phyloP scores from a whole-genome alignment of 352 stramenopile genomes.

The Phytopythium kandeliae region DNA sequence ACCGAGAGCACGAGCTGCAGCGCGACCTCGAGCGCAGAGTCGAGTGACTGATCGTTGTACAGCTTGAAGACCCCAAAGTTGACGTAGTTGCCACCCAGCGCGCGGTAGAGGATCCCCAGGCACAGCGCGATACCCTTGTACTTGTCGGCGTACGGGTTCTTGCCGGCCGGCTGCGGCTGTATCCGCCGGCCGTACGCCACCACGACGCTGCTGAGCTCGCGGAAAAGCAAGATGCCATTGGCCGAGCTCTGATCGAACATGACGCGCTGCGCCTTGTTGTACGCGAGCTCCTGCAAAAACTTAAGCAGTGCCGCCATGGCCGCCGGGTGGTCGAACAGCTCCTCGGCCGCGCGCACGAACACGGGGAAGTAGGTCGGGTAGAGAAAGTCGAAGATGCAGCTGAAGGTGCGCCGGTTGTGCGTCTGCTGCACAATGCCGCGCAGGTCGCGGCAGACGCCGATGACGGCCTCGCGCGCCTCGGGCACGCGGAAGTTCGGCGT shows the following conservation, averaged over 20 bases:
- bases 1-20: constrained; percentile 95
- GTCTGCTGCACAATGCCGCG: constrained; percentile 94
- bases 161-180: constrained; percentile 71
- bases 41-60: constrained; percentile 95
- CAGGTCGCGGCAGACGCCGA: constrained; percentile 96
- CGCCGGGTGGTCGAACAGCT: constrained; percentile 91
- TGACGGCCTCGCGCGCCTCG: constrained; percentile 87
- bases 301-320: constrained; percentile 97
- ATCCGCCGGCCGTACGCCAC: constrained; percentile 93
- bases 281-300: constrained; percentile 94
- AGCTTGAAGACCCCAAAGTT: constrained; percentile 99
- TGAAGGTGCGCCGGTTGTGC: constrained; percentile 96
- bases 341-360: constrained; percentile 92
- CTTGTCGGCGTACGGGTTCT: constrained; percentile 93
- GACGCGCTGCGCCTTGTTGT: constrained; percentile 96
- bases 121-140: constrained; percentile 97
- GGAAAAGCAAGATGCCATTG: constrained; percentile 98
- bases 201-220: constrained; percentile 93
- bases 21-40: constrained; percentile 94
- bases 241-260: constrained; percentile 97
- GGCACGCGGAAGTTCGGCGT: constrained; percentile 66
- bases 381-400: constrained; percentile 97
- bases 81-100: constrained; percentile 94
- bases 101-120: constrained; percentile 87
- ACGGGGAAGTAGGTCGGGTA: constrained; percentile 96